These are phyloP conservation scores for Saccharomycopsis schoenii DNA, from an alignment of 805 yeast genomes.

Conservation along the genomic window DNA sequence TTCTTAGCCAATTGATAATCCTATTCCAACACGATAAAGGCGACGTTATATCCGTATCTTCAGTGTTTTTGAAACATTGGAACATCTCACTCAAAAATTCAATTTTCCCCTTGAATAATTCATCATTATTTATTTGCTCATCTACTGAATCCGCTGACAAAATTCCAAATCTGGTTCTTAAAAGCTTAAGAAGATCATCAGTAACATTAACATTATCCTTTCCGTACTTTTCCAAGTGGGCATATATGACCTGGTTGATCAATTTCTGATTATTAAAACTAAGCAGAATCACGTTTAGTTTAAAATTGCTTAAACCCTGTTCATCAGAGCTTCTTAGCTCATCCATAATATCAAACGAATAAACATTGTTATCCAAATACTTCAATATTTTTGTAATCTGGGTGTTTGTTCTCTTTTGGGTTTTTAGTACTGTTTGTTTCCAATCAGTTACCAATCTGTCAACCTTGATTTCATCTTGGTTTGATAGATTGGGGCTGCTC, in stretches of 20 bases:
- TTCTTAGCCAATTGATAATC: not conserved
- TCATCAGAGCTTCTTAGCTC: conserved; percentile 9
- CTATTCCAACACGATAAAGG: not conserved
- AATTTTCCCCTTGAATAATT: not conserved
- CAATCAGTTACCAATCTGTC: not conserved
- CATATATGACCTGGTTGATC: conserved; percentile 15
- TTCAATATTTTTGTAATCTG: conserved; percentile 5
- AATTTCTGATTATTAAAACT: conserved; percentile 7
- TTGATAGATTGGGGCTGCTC: not conserved
- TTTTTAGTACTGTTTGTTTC: conserved; percentile 4
- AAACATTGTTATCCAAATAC: conserved; percentile 15
- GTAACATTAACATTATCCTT: not conserved
- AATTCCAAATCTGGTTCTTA: not conserved
- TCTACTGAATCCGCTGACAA: not conserved
- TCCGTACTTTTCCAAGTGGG: conserved; percentile 1
- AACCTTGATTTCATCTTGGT: not conserved
- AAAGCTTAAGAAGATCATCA: not conserved
- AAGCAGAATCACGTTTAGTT: conserved; percentile 3
- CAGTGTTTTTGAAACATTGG: not conserved
- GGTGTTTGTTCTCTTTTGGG: conserved; percentile 9
- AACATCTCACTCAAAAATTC: not conserved
- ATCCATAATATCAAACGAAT: conserved; percentile 13
- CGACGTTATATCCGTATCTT: not conserved
- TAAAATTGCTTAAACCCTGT: not conserved
- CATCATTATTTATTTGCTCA: not conserved